These are phyloP conservation scores for Tricholoma flavovirens DNA, from an alignment of 768 basidiomycete genomes.

Conservation along the genomic window DNA sequence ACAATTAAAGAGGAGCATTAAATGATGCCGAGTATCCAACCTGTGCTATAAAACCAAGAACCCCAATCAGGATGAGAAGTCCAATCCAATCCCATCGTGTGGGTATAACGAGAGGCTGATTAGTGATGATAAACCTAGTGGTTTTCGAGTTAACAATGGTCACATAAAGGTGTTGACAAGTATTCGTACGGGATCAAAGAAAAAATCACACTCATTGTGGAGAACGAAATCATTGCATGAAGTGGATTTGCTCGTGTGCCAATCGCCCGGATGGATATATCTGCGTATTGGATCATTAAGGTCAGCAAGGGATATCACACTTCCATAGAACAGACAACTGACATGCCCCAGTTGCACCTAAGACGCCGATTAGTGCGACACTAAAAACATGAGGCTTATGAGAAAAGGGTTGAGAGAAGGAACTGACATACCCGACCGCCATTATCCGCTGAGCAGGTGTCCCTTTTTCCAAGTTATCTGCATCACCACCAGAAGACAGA, in stretches of 20 bases:
- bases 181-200: not conserved
- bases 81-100: slow-evolving; percentile 35
- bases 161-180: not conserved
- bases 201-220: slow-evolving; percentile 22
- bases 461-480: slow-evolving; percentile 23
- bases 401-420: not conserved
- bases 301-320: not conserved
- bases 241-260: slow-evolving; percentile 70
- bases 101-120: slow-evolving; percentile 37
- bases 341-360: slow-evolving; percentile 64
- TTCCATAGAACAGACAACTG: slow-evolving; percentile 16
- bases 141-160: not conserved
- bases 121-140: slow-evolving; percentile 36
- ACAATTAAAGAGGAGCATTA: not conserved
- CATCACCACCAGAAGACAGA: not conserved
- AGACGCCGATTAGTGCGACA: slow-evolving; percentile 55
- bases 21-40: slow-evolving; percentile 11
- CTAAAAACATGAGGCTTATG: slow-evolving; percentile 25
- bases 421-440: slow-evolving; percentile 47
- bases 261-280: slow-evolving; percentile 50
- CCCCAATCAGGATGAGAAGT: slow-evolving; percentile 40
- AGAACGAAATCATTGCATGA: slow-evolving; percentile 41
- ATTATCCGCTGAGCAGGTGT: slow-evolving; percentile 40
- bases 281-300: slow-evolving; percentile 13
- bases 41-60: slow-evolving; percentile 48